Conservation (phyloP, 177 flowering plant genomes). For the Vitis hybrid region DNA sequence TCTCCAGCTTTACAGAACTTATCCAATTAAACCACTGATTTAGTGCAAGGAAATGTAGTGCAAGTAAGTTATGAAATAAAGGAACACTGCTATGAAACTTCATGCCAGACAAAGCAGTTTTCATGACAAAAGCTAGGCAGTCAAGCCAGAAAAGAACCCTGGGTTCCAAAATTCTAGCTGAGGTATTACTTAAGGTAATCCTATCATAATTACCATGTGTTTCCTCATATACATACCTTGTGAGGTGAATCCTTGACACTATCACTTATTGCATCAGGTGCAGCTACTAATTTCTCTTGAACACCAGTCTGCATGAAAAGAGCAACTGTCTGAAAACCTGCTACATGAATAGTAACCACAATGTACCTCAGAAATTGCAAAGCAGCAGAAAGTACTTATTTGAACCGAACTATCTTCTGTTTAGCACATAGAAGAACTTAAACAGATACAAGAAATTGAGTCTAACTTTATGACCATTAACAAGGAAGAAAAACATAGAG, state of each 20-base stretch:
- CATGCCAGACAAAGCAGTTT: too few species aligned
- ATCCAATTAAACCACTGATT: too few species aligned
- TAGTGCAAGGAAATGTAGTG: too few species aligned
- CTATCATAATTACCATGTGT: neutral
- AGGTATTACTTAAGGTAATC: too few species aligned
- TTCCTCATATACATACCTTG: slow-evolving; percentile 54
- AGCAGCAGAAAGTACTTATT: slow-evolving; percentile 13
- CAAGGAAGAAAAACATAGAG: neutral
- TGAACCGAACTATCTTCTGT: slow-evolving; percentile 2
- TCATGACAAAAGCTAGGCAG: too few species aligned
- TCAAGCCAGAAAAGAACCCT: too few species aligned
- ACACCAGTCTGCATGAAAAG: slow-evolving; percentile 99
- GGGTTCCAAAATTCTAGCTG: too few species aligned
- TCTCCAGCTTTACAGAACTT: too few species aligned
- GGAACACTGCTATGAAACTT: too few species aligned
- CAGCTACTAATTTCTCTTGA: slow-evolving; percentile 47
- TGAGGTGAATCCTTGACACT: slow-evolving; percentile 71
- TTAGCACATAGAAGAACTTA: slow-evolving; percentile 1
- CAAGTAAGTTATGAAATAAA: too few species aligned
- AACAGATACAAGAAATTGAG: neutral
- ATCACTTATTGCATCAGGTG: slow-evolving; percentile 45
- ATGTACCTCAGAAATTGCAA: slow-evolving; percentile 69
- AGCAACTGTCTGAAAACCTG: slow-evolving; percentile 99
- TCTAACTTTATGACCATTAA: neutral
- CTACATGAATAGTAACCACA: slow-evolving; percentile 85